A percentile compares a stretch with the other conserved stretches of the same genome.
Evolutionary conservation across 257 asterid genomes (phyloP).

Genomic region (Coffea canephora): DNA sequence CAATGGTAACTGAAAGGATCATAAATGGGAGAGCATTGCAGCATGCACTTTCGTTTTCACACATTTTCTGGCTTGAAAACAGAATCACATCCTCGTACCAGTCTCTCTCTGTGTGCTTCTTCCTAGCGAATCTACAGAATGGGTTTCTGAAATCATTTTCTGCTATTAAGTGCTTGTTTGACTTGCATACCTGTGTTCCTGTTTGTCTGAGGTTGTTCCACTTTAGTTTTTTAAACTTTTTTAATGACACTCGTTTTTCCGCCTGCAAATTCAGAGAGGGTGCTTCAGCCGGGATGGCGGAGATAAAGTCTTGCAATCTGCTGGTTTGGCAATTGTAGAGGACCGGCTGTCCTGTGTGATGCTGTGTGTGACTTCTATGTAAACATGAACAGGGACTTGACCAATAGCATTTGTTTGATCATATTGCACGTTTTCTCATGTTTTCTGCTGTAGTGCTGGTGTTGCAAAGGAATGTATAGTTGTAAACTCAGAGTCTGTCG

Average conservation of each 20-base stretch:
- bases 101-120: background rate
- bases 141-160: background rate
- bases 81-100: background rate
- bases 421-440: slow-evolving; percentile 30
- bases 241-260: background rate
- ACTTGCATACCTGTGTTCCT: background rate
- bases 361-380: slow-evolving; percentile 1
- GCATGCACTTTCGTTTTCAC: background rate
- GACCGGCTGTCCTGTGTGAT: slow-evolving; percentile 5
- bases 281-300: slow-evolving; percentile 87
- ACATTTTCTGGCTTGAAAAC: background rate
- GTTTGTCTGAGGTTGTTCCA: background rate
- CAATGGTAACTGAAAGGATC: background rate
- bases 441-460: slow-evolving; percentile 31
- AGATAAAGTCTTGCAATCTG: slow-evolving; percentile 46
- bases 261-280: slow-evolving; percentile 54
- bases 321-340: slow-evolving; percentile 15
- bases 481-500: slow-evolving; percentile 34
- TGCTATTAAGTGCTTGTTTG: background rate
- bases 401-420: slow-evolving; percentile 28
- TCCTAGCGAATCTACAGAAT: background rate
- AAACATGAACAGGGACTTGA: slow-evolving; percentile 8
- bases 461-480: slow-evolving; percentile 47
- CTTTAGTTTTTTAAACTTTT: background rate
- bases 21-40: background rate